Evolutionary conservation across 2,329 filamentous ascomycete genomes (phyloP).

Genomic region (Colletotrichum limetticola): DNA sequence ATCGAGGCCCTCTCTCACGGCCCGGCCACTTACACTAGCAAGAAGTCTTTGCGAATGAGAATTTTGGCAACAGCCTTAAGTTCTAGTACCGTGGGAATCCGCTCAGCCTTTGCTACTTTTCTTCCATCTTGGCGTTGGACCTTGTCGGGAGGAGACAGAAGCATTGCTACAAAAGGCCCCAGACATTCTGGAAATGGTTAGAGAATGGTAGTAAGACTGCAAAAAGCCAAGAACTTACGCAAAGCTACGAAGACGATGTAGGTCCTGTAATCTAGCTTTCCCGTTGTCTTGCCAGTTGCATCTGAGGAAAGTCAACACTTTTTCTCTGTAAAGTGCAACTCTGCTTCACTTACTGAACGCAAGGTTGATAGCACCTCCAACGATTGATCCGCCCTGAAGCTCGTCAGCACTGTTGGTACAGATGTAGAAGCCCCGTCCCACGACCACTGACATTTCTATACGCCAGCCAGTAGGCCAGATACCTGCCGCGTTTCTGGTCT

Average conservation of each 20-base stretch:
- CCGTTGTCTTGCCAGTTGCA: conserved; percentile 12
- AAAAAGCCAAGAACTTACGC: background rate
- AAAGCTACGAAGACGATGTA: conserved; percentile 9
- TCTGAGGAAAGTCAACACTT: background rate
- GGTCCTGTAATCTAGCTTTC: conserved; percentile 16
- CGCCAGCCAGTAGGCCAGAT: conserved; percentile 14
- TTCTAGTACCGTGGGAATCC: background rate
- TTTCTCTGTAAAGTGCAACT: too few species aligned
- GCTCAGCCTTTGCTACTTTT: background rate
- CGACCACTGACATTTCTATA: conserved; percentile 4
- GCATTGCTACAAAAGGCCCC: background rate
- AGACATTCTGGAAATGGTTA: background rate
- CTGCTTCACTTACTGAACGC: background rate
- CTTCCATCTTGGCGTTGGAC: conserved; percentile 10
- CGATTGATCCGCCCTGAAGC: conserved; percentile 5
- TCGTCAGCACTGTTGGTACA: background rate
- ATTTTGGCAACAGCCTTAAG: conserved; percentile 7
- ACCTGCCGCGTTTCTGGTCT: conserved; percentile 15
- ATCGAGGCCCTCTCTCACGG: too few species aligned
- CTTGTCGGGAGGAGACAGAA: conserved; percentile 7
- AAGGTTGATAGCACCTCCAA: conserved; percentile 16
- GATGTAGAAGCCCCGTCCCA: too few species aligned
- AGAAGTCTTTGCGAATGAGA: conserved; percentile 26
- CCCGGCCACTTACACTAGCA: conserved; percentile 20
- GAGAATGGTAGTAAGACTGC: background rate